These are phyloP conservation scores for Theobroma grandiflorum DNA, from an alignment of 441 rosid species.

Conservation along the genomic window DNA sequence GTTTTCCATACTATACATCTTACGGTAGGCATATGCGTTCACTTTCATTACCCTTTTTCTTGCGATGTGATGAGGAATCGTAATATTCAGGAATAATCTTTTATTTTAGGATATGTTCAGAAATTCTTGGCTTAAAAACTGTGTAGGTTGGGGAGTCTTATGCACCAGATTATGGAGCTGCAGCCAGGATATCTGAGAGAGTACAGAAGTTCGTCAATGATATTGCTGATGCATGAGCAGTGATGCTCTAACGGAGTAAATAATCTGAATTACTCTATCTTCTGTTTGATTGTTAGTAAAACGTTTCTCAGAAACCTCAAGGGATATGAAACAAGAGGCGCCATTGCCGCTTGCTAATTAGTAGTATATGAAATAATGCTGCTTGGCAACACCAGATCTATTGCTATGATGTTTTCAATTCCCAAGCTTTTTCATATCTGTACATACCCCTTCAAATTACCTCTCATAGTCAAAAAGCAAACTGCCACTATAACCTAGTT, in stretches of 20 bases:
- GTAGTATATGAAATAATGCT: not conserved
- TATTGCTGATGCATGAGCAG: constrained; percentile 15
- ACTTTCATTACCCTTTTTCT: not conserved
- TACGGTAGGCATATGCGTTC: constrained; percentile 41
- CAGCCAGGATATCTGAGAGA: constrained; percentile 56
- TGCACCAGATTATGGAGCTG: constrained; percentile 31
- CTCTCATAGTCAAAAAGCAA: not conserved
- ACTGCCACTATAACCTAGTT: not conserved
- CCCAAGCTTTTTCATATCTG: not conserved
- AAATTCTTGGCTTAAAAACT: not conserved
- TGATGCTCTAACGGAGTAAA: not conserved
- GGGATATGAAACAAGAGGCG: not conserved
- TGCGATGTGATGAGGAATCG: not conserved
- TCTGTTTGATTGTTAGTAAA: not conserved
- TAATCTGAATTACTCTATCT: not conserved
- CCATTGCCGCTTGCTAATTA: not conserved
- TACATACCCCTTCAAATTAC: not conserved
- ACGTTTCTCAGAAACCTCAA: not conserved
- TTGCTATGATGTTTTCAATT: not conserved
- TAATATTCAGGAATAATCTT: not conserved
- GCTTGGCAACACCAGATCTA: not conserved
- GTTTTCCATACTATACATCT: constrained; percentile 68
- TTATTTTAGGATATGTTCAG: not conserved
- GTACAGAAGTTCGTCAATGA: constrained; percentile 49
- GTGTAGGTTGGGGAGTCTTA: constrained; percentile 52